Conservation (phyloP, 371 early-diverging fungal species). For the Mortierella sp. region DNA sequence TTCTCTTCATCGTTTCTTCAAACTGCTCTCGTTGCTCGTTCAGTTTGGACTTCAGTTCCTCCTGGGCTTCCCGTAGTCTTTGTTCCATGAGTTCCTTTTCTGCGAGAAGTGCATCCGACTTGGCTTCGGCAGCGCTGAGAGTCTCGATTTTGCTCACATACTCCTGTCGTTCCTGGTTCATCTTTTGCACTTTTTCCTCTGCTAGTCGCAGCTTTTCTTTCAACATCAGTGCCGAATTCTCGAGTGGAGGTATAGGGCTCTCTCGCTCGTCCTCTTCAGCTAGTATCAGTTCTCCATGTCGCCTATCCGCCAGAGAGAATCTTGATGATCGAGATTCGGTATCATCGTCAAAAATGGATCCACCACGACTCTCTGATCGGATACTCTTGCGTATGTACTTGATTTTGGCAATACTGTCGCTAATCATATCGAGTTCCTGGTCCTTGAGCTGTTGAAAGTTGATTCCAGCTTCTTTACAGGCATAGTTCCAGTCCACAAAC, state of each 20-base stretch:
- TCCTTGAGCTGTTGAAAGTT: conserved; percentile 64
- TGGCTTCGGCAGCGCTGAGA: conserved; percentile 57
- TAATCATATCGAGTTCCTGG: conserved; percentile 69
- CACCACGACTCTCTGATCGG: conserved; percentile 64
- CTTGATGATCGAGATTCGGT: conserved; percentile 57
- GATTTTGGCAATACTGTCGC: conserved; percentile 66
- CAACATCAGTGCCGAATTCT: conserved; percentile 43
- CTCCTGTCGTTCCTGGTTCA: conserved; percentile 64
- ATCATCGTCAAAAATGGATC: conserved; percentile 63
- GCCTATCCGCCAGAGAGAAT: conserved; percentile 31
- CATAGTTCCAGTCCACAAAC: conserved; percentile 80
- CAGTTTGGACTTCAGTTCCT: conserved; percentile 61
- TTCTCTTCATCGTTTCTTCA: conserved; percentile 62
- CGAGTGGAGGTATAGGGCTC: conserved; percentile 28
- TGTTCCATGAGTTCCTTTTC: conserved; percentile 47
- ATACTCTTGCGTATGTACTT: conserved; percentile 59
- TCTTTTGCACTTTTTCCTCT: conserved; percentile 65
- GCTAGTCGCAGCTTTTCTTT: conserved; percentile 66
- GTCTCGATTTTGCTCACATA: conserved; percentile 68
- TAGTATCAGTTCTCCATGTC: conserved; percentile 26
- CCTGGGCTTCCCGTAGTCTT: conserved; percentile 57
- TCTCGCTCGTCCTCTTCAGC: conserved; percentile 34
- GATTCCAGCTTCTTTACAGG: conserved; percentile 68
- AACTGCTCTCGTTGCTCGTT: conserved; percentile 60
- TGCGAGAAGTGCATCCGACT: conserved; percentile 51